Base-by-base conservation (phyloP, 495 filamentous ascomycete species). In the Penicillium angulare region DNA sequence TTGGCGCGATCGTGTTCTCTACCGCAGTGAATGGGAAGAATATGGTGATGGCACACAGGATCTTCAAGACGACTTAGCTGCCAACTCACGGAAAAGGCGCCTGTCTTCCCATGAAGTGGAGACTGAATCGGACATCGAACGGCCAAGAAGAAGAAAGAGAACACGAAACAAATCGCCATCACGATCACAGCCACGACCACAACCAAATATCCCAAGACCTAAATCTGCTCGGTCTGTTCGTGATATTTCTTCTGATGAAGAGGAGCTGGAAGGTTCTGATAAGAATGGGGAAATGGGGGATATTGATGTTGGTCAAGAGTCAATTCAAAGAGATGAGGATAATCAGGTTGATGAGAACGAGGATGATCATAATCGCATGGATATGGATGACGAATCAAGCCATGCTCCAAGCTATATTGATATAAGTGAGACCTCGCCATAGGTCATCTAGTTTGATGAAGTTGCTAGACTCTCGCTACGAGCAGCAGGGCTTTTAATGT, bases 21-120 rank as follows among this genome's bases (percentile, higher is more conserved):
- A 74, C 50, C 67, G 63, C 27, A 71, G 64, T 44, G 71, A 75
- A 22, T 83, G 80, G 80, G 80, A 82, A 59, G 67, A 65, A 10
- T 70, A 72, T 22, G 69, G 72, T 2, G 49, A 56, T 31, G 68
- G 63, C 13, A 40, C 66, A 0, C 48, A 57, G 5, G 65, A 69
- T 23, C 33, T 69, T 1, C 59, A 61, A 5, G 69, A 67, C 21
- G 64, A 68, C 2, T 49, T 78, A 49, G 52, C 47, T 5, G 53
- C 60, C 42, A 67, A 73, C 51, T 57, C 53, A 36, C 60, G 34
- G 10, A 75, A 78, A 46, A 55, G 67, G 40, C 56, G 66, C 18
- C 58, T 64, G 12, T 2, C 22, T 17, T 21, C 18, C 33, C 20
- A 32, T 41, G 26, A 35, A 6, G 35, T 21, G 26, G 16, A 32